Percentiles rank a stretch among this genome's conserved stretches.
phyloP scores from a whole-genome alignment of 2,329 filamentous ascomycete genomes.

The Podosphaera fusca region DNA sequence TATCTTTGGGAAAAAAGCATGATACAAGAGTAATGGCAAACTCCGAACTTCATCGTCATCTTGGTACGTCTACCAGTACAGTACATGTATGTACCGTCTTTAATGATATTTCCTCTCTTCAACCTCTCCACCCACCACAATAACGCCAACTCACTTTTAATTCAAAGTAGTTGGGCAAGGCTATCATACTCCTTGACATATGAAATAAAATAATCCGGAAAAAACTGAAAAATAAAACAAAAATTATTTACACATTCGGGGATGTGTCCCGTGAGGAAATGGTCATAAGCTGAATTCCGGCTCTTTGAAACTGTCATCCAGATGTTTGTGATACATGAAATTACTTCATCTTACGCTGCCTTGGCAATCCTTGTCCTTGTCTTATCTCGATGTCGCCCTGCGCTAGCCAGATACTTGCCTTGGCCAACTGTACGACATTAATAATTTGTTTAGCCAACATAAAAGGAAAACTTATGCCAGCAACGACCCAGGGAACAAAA shows the following conservation, averaged over 20 bases:
- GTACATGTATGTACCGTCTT: not conserved
- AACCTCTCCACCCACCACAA: not conserved
- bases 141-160: too few species aligned
- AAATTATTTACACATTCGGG: too few species aligned
- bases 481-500: slow-evolving; percentile 55
- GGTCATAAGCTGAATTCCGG: not conserved
- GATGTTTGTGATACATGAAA: not conserved
- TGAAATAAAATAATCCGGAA: too few species aligned
- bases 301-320: not conserved
- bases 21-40: too few species aligned
- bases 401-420: slow-evolving; percentile 76
- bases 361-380: slow-evolving; percentile 28
- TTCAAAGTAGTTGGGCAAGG: too few species aligned
- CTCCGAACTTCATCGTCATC: too few species aligned
- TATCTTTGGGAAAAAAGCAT: too few species aligned
- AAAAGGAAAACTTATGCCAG: slow-evolving; percentile 56
- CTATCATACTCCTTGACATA: too few species aligned
- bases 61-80: too few species aligned
- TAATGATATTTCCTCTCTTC: not conserved
- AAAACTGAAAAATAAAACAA: too few species aligned
- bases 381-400: slow-evolving; percentile 63
- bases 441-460: slow-evolving; percentile 86
- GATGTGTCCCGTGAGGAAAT: too few species aligned
- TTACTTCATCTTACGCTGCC: slow-evolving; percentile 18
- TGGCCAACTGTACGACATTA: slow-evolving; percentile 83